Conservation (phyloP, 2,329 filamentous ascomycete species). For the Cercospora berteroae region DNA sequence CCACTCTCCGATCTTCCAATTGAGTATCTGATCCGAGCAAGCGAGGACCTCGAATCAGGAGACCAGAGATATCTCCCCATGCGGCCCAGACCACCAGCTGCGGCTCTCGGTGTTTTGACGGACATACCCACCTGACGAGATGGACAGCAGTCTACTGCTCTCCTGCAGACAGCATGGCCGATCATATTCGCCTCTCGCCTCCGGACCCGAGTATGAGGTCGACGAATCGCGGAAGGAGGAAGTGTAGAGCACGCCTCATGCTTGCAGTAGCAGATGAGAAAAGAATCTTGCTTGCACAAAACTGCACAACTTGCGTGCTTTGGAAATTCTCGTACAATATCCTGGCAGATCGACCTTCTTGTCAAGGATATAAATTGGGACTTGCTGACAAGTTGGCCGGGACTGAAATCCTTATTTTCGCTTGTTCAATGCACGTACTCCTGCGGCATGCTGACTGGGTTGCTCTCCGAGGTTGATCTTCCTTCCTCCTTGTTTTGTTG, state of each 20-base stretch:
- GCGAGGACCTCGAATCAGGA: neutral
- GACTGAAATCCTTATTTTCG: neutral
- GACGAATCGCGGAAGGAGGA: neutral
- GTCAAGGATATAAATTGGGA: neutral
- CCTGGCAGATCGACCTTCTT: neutral
- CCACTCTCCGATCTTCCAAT: neutral
- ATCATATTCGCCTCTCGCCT: neutral
- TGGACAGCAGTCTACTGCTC: neutral
- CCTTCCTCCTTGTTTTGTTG: neutral
- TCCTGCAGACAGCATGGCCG: neutral
- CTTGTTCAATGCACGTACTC: neutral
- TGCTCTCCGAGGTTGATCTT: neutral
- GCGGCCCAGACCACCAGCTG: neutral
- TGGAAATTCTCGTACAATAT: neutral
- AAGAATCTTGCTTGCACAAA: neutral
- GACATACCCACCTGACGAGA: neutral
- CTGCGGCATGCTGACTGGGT: neutral
- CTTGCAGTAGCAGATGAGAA: neutral
- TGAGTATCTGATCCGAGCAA: neutral
- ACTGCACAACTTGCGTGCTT: neutral
- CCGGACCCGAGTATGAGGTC: neutral
- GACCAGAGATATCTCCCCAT: neutral
- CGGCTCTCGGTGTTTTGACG: constrained; percentile 2
- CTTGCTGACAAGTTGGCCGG: neutral
- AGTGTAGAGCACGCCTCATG: neutral